A percentile compares a stretch with the other conserved stretches of the same genome.
Evolutionary conservation across 225 moss, liverwort and hornwort genomes (phyloP).

Genomic region (Rhytidiadelphus loreus): DNA sequence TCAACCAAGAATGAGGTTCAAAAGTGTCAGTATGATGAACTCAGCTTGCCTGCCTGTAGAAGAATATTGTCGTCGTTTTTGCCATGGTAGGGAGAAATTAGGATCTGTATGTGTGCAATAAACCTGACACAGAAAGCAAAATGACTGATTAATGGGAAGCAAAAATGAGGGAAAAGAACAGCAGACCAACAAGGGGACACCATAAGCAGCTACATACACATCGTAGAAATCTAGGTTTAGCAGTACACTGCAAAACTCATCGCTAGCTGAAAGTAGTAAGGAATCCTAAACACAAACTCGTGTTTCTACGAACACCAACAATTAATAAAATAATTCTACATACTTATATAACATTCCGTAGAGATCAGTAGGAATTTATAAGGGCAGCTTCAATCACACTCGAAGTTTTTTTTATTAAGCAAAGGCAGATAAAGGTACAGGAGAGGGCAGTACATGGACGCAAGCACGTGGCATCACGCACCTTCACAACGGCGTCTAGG

Average conservation of each 20-base stretch:
- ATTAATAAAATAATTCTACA: neutral
- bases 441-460: neutral
- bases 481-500: slow-evolving; percentile 98
- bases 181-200: neutral
- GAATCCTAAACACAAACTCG: neutral
- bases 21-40: neutral
- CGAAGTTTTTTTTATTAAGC: neutral
- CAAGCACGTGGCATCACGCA: slow-evolving; percentile 1
- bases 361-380: neutral
- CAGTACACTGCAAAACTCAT: neutral
- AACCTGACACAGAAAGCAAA: slow-evolving; percentile 37
- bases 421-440: neutral
- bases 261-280: neutral
- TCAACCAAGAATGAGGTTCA: neutral
- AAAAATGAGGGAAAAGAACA: neutral
- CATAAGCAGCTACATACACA: neutral
- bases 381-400: neutral
- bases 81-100: slow-evolving; percentile 98
- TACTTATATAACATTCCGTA: neutral
- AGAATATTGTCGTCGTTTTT: slow-evolving; percentile 93
- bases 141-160: neutral
- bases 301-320: neutral
- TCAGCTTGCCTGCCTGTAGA: slow-evolving; percentile 90
- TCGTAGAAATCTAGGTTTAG: neutral
- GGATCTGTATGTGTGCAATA: slow-evolving; percentile 98